A percentile compares a stretch with the other conserved stretches of the same genome.
These are phyloP conservation scores for Chenopodium album DNA, from an alignment of 148 eudicot species.

Conservation along the genomic window DNA sequence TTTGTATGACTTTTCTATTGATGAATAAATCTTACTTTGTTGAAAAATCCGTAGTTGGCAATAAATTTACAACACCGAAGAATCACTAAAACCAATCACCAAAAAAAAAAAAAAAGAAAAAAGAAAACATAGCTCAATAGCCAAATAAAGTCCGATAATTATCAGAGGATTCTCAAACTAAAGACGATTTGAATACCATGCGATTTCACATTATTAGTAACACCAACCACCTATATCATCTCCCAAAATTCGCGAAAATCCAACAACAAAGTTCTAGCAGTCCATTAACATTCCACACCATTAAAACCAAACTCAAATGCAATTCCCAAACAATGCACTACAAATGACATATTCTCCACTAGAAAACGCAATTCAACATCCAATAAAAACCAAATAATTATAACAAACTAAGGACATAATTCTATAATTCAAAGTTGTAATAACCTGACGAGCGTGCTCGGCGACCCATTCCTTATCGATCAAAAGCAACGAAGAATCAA, in stretches of 20 bases:
- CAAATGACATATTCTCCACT: background rate
- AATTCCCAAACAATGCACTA: background rate
- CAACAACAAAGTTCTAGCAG: background rate
- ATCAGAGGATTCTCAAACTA: background rate
- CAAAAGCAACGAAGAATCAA: conserved; percentile 47
- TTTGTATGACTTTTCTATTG: too few species aligned
- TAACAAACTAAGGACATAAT: background rate
- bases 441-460: conserved; percentile 97
- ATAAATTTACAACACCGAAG: background rate
- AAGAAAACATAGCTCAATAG: background rate
- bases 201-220: background rate
- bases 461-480: conserved; percentile 85
- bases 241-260: background rate
- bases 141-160: too few species aligned
- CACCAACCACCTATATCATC: background rate
- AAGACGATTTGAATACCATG: background rate
- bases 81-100: background rate
- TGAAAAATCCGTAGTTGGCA: too few species aligned
- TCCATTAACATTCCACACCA: background rate
- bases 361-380: background rate
- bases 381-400: background rate
- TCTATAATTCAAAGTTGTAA: background rate
- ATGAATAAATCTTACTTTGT: too few species aligned
- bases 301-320: background rate
- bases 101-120: background rate